These are phyloP conservation scores for Fistulifera solaris DNA, from an alignment of 108 stramenopile species.

Conservation along the genomic window DNA sequence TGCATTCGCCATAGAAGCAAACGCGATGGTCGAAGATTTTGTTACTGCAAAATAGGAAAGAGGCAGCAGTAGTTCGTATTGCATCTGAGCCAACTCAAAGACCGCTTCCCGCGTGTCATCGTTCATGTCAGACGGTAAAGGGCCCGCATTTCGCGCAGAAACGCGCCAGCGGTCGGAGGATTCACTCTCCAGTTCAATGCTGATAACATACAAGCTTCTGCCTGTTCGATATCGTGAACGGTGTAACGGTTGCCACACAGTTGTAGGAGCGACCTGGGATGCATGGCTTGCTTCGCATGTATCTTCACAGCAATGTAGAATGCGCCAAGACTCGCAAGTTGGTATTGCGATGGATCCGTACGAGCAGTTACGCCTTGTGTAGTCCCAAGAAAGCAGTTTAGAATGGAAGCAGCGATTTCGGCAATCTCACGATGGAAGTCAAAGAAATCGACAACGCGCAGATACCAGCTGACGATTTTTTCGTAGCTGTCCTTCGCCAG, in stretches of 20 bases:
- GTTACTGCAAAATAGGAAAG: too few species aligned
- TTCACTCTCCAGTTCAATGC: slow-evolving; percentile 42
- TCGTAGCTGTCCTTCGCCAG: slow-evolving; percentile 20
- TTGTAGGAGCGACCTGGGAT: slow-evolving; percentile 36
- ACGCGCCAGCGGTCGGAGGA: slow-evolving; percentile 27
- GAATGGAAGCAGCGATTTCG: slow-evolving; percentile 37
- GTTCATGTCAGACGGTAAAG: slow-evolving; percentile 22
- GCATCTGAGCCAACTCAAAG: too few species aligned
- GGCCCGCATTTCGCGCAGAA: slow-evolving; percentile 24
- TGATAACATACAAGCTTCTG: slow-evolving; percentile 28
- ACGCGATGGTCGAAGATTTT: too few species aligned
- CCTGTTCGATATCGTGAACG: slow-evolving; percentile 29
- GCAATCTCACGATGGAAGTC: slow-evolving; percentile 55
- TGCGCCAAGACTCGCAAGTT: slow-evolving; percentile 61
- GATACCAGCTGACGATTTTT: slow-evolving; percentile 56
- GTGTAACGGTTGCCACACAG: slow-evolving; percentile 43
- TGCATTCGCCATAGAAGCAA: too few species aligned
- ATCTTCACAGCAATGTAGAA: slow-evolving; percentile 72
- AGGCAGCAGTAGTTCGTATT: too few species aligned
- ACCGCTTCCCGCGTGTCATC: too few species aligned
- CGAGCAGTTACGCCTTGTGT: slow-evolving; percentile 12
- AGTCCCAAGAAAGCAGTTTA: slow-evolving; percentile 40
- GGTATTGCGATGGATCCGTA: slow-evolving; percentile 33
- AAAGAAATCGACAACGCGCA: slow-evolving; percentile 50
- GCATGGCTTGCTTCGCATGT: slow-evolving; percentile 35